A percentile compares a stretch with the other conserved stretches of the same genome.
These are phyloP conservation scores for Sclerotinia trifoliorum DNA, from an alignment of 2,329 filamentous ascomycete species.

Conservation along the genomic window DNA sequence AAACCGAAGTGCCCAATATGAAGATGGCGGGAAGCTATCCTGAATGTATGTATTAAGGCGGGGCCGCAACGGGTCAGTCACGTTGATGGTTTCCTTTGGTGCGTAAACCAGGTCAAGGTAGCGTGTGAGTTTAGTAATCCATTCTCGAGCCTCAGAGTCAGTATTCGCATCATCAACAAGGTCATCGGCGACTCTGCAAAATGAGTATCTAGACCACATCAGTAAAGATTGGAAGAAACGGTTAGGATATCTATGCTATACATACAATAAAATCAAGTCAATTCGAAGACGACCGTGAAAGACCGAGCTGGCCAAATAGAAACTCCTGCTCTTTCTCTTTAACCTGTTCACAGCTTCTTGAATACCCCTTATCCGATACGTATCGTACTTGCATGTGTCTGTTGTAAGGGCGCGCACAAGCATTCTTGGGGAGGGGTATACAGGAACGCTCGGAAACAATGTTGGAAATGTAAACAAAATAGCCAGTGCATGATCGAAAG, in stretches of 20 bases:
- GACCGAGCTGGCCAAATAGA: conserved; percentile 68
- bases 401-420: conserved; percentile 53
- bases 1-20: conserved; percentile 52
- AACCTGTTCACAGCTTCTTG: conserved; percentile 58
- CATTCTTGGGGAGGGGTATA: conserved; percentile 48
- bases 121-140: conserved; percentile 57
- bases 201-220: conserved; percentile 57
- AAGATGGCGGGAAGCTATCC: conserved; percentile 35
- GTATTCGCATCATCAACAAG: conserved; percentile 64
- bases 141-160: conserved; percentile 52
- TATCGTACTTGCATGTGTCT: conserved; percentile 53
- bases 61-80: conserved; percentile 24
- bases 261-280: conserved; percentile 63
- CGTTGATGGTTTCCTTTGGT: conserved; percentile 34
- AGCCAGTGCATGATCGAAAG: conserved; percentile 68
- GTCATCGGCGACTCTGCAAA: conserved; percentile 72
- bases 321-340: conserved; percentile 66
- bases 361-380: conserved; percentile 56
- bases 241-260: background rate
- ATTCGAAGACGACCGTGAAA: conserved; percentile 67
- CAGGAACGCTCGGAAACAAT: conserved; percentile 52
- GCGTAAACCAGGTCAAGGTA: conserved; percentile 57
- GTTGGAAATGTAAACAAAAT: conserved; percentile 62
- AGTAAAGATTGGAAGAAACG: conserved; percentile 13
- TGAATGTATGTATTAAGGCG: conserved; percentile 29